Conservation (phyloP, 208 protist genomes). For the Trypanosoma grayi region DNA sequence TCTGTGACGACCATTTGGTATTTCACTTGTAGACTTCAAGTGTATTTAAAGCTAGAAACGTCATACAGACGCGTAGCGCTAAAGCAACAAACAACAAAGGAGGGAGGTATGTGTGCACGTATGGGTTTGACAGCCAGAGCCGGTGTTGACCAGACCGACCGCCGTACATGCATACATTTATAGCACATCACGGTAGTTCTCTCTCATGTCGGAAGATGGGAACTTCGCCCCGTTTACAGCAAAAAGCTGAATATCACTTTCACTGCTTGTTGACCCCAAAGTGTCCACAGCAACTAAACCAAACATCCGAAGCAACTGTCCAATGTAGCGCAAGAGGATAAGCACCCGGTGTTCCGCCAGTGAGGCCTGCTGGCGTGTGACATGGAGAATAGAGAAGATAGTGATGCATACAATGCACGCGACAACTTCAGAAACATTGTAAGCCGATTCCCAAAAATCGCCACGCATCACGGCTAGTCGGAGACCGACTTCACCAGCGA, state of each 20-base stretch:
- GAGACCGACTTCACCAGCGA: conserved; percentile 26
- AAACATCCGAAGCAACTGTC: conserved; percentile 26
- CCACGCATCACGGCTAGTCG: conserved; percentile 27
- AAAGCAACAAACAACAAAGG: conserved; percentile 1
- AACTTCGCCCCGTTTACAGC: neutral
- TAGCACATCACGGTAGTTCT: conserved; percentile 17
- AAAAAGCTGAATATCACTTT: conserved; percentile 19
- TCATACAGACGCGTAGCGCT: too few species aligned
- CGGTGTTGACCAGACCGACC: neutral
- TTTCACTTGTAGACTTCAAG: too few species aligned
- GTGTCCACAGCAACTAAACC: conserved; percentile 23
- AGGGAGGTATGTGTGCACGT: too few species aligned
- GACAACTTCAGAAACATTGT: conserved; percentile 27
- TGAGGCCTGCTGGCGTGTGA: conserved; percentile 11
- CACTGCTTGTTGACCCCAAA: neutral
- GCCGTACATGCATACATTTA: neutral
- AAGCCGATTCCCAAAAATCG: conserved; percentile 33
- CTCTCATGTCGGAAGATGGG: conserved; percentile 5
- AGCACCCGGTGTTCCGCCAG: conserved; percentile 28
- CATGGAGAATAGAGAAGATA: conserved; percentile 29
- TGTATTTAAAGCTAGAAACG: too few species aligned
- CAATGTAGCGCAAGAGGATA: conserved; percentile 29
- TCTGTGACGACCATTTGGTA: too few species aligned
- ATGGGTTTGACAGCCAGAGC: too few species aligned
- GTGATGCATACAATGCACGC: conserved; percentile 21